phyloP scores from a whole-genome alignment of 768 basidiomycete genomes.

The Tulasnella sp. region DNA sequence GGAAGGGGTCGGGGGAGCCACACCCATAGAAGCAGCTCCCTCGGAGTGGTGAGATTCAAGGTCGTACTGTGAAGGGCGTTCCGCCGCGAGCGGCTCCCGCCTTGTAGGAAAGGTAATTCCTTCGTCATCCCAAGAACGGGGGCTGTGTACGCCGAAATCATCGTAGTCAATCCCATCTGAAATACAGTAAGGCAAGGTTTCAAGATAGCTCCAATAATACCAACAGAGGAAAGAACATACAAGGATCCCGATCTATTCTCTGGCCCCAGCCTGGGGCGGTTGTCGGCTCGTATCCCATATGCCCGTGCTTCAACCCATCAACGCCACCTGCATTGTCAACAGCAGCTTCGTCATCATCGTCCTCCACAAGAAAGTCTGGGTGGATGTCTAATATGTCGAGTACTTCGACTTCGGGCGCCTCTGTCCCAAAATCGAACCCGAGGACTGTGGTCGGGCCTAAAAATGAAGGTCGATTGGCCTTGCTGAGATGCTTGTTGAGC shows the following conservation, averaged over 20 bases:
- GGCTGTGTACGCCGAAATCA: neutral
- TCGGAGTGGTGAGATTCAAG: neutral
- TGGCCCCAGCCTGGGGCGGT: neutral
- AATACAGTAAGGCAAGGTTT: neutral
- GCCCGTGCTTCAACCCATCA: conserved; percentile 1
- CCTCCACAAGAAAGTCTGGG: conserved; percentile 87
- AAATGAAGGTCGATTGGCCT: conserved; percentile 78
- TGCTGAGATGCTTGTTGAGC: conserved; percentile 74
- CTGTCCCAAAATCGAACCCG: conserved; percentile 81
- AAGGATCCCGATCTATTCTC: neutral
- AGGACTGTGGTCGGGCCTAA: conserved; percentile 88
- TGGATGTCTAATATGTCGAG: conserved; percentile 92
- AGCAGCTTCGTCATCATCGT: conserved; percentile 44
- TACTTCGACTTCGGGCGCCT: conserved; percentile 79
- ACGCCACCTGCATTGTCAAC: neutral
- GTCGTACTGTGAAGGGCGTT: neutral
- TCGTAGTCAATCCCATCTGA: neutral
- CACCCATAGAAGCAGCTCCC: conserved; percentile 31
- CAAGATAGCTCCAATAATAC: neutral
- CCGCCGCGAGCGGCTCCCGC: neutral
- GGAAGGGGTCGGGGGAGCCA: conserved; percentile 41
- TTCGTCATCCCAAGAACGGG: neutral
- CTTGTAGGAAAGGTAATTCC: neutral
- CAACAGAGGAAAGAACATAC: neutral
- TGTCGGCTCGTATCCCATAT: conserved; percentile 4